Evolutionary conservation across 352 stramenopile species (phyloP), one percentile per base, ranked within the genome.

Genomic region (Phytophthora cactorum): DNA sequence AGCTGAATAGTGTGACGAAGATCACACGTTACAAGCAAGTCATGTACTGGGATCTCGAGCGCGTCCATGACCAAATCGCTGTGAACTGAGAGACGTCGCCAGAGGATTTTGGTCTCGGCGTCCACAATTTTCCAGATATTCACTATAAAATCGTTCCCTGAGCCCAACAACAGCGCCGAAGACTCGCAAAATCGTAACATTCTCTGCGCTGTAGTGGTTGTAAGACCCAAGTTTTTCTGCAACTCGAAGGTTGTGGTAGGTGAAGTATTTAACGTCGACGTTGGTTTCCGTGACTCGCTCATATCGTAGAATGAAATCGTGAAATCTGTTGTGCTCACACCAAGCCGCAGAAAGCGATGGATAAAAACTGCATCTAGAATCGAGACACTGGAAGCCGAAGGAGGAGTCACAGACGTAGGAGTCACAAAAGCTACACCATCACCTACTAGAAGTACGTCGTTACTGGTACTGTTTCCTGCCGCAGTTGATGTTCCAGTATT

Each of bases 291-390:
- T 17, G 83, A 79, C n/a, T 92, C 82, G 27, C 82, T 78, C 71
- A 90, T 81, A 41, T 79, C 79, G 57, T 91, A 95, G 50, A 95
- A 95, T n/a, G 88, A 88, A 55, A 95, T 92, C 3, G 73, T 63
- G 67, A 92, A 91, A 66, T 95, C 82, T 11, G 88, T 91, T 15
- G 84, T 91, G 45, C 84, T 91, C 39, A 92, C 68, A 1, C 77
- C 81, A 8, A 95, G 67, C 58, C 86, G 85, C 53, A 82, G 58
- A 47, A 86, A 88, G 28, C 81, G 79, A 45, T 78, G 58, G 15
- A 92, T 67, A 55, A 92, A 92, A 17, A 80, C 80, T 12, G 87
- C 84, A 11, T 92, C 85, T 14, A 94, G 52, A 17, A 92, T 81
- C 32, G 89, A 89, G 4, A 90, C 66, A 14, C 78, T 81, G 1